phyloP scores from a whole-genome alignment of 768 basidiomycete species.

The Collybia sp. region DNA sequence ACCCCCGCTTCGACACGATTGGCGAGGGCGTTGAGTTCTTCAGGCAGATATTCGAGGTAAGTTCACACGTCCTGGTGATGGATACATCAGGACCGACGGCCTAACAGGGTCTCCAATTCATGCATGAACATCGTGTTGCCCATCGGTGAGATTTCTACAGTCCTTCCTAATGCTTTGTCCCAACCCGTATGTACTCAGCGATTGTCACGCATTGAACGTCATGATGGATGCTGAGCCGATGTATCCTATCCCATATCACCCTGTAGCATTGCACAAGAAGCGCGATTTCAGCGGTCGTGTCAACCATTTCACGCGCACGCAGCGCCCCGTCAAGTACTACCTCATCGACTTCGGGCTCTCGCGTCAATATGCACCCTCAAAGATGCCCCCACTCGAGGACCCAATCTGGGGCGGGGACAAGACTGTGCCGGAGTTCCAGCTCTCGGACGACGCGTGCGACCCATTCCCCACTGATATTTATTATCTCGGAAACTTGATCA shows the following conservation, averaged over 20 bases:
- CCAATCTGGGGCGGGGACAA: slow-evolving; percentile 35
- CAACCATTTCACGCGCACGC: slow-evolving; percentile 12
- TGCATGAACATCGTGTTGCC: slow-evolving; percentile 24
- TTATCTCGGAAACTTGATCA: slow-evolving; percentile 26
- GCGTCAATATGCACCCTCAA: slow-evolving; percentile 15
- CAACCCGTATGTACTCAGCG: slow-evolving; percentile 11
- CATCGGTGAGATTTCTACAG: slow-evolving; percentile 18
- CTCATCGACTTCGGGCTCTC: slow-evolving; percentile 27
- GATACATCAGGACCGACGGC: neutral
- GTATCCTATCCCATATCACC: slow-evolving; percentile 17
- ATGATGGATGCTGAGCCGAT: slow-evolving; percentile 19
- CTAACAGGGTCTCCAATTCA: slow-evolving; percentile 25
- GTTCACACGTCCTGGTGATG: neutral
- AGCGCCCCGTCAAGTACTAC: slow-evolving; percentile 20
- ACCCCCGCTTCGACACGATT: slow-evolving; percentile 20
- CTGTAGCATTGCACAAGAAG: slow-evolving; percentile 5
- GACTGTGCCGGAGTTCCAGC: slow-evolving; percentile 28
- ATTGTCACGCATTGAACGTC: slow-evolving; percentile 23
- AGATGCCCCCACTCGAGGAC: slow-evolving; percentile 17
- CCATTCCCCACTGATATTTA: slow-evolving; percentile 32
- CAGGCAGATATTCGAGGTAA: slow-evolving; percentile 20
- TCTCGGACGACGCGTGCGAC: slow-evolving; percentile 14
- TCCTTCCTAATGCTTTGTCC: neutral
- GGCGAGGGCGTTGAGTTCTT: slow-evolving; percentile 26
- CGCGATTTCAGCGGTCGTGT: slow-evolving; percentile 10